phyloP scores from a whole-genome alignment of 768 basidiomycete species.

The Antrodiella citrinella region DNA sequence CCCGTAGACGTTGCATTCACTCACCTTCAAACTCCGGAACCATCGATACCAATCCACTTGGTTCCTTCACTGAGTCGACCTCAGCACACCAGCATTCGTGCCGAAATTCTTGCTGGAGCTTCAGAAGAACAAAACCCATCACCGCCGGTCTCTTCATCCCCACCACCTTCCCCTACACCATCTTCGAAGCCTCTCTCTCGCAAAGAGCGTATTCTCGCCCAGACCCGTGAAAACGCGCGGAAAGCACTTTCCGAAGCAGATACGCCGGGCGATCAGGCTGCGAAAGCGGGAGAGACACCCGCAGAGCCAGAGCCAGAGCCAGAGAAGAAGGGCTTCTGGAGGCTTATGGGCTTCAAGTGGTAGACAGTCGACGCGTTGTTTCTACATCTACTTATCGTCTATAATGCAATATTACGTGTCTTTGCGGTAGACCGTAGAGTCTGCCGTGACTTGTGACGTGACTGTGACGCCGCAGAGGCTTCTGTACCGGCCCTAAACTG shows the following conservation, averaged over 20 bases:
- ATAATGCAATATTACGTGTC: not conserved
- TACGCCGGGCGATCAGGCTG: not conserved
- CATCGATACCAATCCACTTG: no score
- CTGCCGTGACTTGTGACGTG: not conserved
- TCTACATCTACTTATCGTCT: not conserved
- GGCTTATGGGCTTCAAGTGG: not conserved
- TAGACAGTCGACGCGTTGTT: not conserved
- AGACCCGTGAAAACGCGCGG: not conserved
- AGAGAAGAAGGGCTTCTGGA: no score
- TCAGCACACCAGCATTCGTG: no score
- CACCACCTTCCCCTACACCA: not conserved
- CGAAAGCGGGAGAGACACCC: not conserved
- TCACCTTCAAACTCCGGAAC: no score
- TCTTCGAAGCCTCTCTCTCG: not conserved
- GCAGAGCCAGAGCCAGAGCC: not conserved
- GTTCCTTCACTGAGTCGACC: no score
- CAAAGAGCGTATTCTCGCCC: not conserved
- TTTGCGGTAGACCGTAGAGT: not conserved
- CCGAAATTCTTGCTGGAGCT: no score
- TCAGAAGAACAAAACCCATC: no score
- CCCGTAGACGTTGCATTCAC: no score
- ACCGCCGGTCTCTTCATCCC: not conserved
- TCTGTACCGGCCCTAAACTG: not conserved
- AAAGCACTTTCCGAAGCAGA: not conserved
- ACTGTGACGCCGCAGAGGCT: not conserved